Base-by-base conservation (phyloP, 306 rosid genomes). In the Chamaecrista fasciculata region DNA sequence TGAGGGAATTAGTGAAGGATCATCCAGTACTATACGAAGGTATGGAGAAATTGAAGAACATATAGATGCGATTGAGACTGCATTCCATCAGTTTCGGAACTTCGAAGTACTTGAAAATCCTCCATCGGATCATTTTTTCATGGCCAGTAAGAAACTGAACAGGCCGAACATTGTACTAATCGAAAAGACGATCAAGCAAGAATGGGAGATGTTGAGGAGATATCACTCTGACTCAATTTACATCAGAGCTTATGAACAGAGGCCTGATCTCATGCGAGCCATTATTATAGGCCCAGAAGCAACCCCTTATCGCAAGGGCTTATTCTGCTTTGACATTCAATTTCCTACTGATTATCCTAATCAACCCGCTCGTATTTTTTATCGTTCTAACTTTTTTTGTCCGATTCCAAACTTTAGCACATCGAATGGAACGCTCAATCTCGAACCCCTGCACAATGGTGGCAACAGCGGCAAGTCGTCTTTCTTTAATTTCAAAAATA, bases 11-110 rank as follows among this genome's bases (percentile, higher is more conserved):
- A n/a, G n/a, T n/a, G n/a, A n/a, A n/a, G n/a, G n/a, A n/a, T n/a
- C n/a, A n/a, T n/a, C n/a, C n/a, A n/a, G n/a, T n/a, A 36, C 6
- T 20, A 67, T 33, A 5, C 2, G 4, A 51, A 12, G 42, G 16
- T 29, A 59, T 23, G 78, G 87, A 7, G 87, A 79, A 24, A 73
- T 76, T 2, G 80, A 79, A 66, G 87, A 79, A 63, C 24, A 8
- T 1, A 20, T 8, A 21, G 75, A 72, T 20, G 42, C 5, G 7
- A 16, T 63, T 0, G 87, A 83, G 73, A 51, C 2, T 18, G 37
- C 5, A 0, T 71, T 75, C 19, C 34, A 5, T 11, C 14, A 9
- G 19, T 59, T 78, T 4, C 15, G 44, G 23, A 70, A 78, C 23
- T 82, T 78, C 1, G 78, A 25, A 1, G 14, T 57, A 11, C 2